These are phyloP conservation scores for Ophiosphaerella herpotricha DNA, from an alignment of 2,329 filamentous ascomycete species.

Conservation along the genomic window DNA sequence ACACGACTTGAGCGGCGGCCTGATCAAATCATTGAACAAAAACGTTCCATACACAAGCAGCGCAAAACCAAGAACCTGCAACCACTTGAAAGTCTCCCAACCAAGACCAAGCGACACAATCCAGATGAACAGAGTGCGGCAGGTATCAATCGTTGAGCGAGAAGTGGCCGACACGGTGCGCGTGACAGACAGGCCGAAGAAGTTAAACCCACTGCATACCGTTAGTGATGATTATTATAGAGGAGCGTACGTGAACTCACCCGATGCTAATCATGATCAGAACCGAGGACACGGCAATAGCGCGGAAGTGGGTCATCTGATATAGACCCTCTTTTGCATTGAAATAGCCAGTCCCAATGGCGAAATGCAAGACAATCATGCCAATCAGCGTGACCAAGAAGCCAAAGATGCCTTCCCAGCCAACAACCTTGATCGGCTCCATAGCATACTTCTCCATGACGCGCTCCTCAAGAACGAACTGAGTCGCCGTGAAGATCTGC, in stretches of 20 bases:
- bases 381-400: conserved; percentile 76
- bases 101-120: conserved; percentile 88
- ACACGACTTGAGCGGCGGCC: conserved; percentile 74
- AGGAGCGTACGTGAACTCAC: conserved; percentile 56
- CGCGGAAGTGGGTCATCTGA: conserved; percentile 73
- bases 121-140: conserved; percentile 97
- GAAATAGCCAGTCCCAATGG: conserved; percentile 84
- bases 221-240: conserved; percentile 11
- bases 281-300: conserved; percentile 76
- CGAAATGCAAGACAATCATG: conserved; percentile 80
- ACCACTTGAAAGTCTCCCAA: conserved; percentile 97
- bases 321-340: conserved; percentile 85
- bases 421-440: conserved; percentile 88
- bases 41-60: conserved; percentile 96
- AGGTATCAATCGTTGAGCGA: conserved; percentile 95
- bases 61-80: conserved; percentile 87
- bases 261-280: conserved; percentile 98
- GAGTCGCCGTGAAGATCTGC: conserved; percentile 94
- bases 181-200: conserved; percentile 94
- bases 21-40: conserved; percentile 92
- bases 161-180: conserved; percentile 88
- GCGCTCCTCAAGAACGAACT: conserved; percentile 95
- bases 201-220: conserved; percentile 83
- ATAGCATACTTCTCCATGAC: conserved; percentile 80
- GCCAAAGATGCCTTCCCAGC: conserved; percentile 95